Evolutionary conservation across 768 basidiomycete genomes (phyloP).

Genomic region (Arthromyces matolae): DNA sequence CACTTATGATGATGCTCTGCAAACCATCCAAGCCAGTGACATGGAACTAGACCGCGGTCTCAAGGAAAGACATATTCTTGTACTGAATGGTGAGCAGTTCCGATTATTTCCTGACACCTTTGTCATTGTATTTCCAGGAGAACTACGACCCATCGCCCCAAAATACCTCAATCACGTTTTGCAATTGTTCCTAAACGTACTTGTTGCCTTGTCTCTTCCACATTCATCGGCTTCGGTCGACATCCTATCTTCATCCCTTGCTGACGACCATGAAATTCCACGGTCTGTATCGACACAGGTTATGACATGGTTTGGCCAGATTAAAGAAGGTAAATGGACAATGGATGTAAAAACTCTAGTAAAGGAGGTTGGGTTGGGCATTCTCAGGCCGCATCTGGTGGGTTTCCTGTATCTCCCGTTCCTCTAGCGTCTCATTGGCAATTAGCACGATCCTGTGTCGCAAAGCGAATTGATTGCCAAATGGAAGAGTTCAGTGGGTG

Average conservation of each 20-base stretch:
- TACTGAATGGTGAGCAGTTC: conserved; percentile 53
- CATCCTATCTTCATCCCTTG: conserved; percentile 55
- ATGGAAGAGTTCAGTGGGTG: conserved; percentile 78
- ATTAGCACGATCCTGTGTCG: conserved; percentile 56
- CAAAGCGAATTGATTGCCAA: conserved; percentile 52
- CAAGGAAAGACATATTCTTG: conserved; percentile 65
- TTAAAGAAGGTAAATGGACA: conserved; percentile 55
- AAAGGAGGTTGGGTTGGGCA: conserved; percentile 71
- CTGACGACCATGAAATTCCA: conserved; percentile 70
- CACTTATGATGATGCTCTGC: conserved; percentile 59
- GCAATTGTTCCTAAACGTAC: conserved; percentile 67
- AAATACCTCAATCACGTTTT: conserved; percentile 67
- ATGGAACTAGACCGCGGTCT: conserved; percentile 64
- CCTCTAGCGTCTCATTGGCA: not conserved
- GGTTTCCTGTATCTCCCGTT: not conserved
- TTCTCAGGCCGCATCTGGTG: conserved; percentile 64
- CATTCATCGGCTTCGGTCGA: conserved; percentile 53
- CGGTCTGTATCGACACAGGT: conserved; percentile 61
- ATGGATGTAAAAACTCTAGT: conserved; percentile 62
- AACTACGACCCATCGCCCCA: conserved; percentile 69
- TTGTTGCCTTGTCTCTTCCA: conserved; percentile 60
- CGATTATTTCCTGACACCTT: not conserved
- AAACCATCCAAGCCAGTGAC: conserved; percentile 80
- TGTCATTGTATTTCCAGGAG: conserved; percentile 38
- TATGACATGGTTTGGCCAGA: conserved; percentile 78